A percentile compares a stretch with the other conserved stretches of the same genome.
These are phyloP conservation scores for Lactifluus subvellereus DNA, from an alignment of 768 basidiomycete genomes.

Conservation along the genomic window DNA sequence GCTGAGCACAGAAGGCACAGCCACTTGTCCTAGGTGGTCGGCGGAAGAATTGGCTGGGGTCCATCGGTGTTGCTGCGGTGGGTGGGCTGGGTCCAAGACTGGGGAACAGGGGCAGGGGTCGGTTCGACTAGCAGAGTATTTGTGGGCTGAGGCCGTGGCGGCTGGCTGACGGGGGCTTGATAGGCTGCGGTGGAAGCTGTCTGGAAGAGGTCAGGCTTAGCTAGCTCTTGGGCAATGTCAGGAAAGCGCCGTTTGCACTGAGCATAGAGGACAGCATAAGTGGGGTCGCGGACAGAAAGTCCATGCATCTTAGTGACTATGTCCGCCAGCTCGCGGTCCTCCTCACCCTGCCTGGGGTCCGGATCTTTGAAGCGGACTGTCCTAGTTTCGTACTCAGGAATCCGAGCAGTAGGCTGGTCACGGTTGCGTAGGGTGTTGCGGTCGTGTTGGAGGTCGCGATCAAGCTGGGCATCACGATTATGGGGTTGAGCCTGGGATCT, in stretches of 20 bases:
- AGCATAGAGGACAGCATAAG: not conserved
- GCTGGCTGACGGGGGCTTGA: not conserved
- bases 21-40: not conserved
- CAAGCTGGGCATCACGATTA: not conserved
- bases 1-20: not conserved
- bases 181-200: not conserved
- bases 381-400: not conserved
- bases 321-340: not conserved
- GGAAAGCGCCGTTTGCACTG: not conserved
- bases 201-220: not conserved
- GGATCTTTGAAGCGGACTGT: too few species aligned
- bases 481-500: too few species aligned
- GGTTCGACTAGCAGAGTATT: too few species aligned
- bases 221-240: not conserved
- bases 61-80: not conserved
- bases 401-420: too few species aligned
- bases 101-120: too few species aligned
- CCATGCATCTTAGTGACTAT: not conserved
- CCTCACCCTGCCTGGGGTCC: not conserved
- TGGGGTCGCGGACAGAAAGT: not conserved
- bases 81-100: too few species aligned
- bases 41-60: not conserved
- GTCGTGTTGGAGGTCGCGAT: not conserved
- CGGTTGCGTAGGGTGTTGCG: not conserved
- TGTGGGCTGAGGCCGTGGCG: not conserved